Base-by-base conservation (phyloP, 164 flowering plant genomes). In the Vitis labrusca region DNA sequence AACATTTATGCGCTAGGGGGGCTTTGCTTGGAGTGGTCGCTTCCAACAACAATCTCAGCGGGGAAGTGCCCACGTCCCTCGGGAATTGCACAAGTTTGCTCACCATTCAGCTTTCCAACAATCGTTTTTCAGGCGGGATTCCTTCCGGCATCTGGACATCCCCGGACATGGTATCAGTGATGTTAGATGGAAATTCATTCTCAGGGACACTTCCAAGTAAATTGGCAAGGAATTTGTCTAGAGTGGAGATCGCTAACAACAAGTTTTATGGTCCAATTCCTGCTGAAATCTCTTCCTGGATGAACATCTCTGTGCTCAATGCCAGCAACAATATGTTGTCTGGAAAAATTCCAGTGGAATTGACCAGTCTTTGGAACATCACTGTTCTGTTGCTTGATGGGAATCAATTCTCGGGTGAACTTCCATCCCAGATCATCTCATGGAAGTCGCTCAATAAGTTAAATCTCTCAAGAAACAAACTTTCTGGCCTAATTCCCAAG, bases 401-500 rank as follows among this genome's bases (percentile, higher is more conserved):
- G 0, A 93, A 93, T 70, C 71, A 71, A 37, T 74, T 93, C 58
- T 84, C 94, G 0, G 93, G 95, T 16, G 71, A 73, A 55, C 66
- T 91, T 11, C 98, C 97, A 1, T 44, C 80, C 2, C 62, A 77
- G 1, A 85, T 91, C 1, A 30, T 69, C 44, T 88, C 91, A 3
- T 91, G 92, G 97, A 57, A 23, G 29, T 78, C 82, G 0, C 82
- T 93, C 3, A 76, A 37, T 12, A 73, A 64, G 9, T 63, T 93
- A 52, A 73, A 84, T 68, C 83, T 91, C 27, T 63, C 87, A 48
- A 69, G 81, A 23, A 94, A 94, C 64, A 51, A 79, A 11, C 77
- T 94, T 61, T 76, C 89, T 97, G 97, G 97, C 4, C 56, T 66
- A 10, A 89, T 94, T 61, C 97, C 98, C 61, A 0, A 71, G 52